phyloP scores from a whole-genome alignment of 768 basidiomycete genomes.

The Pulveroboletus ravenelii region DNA sequence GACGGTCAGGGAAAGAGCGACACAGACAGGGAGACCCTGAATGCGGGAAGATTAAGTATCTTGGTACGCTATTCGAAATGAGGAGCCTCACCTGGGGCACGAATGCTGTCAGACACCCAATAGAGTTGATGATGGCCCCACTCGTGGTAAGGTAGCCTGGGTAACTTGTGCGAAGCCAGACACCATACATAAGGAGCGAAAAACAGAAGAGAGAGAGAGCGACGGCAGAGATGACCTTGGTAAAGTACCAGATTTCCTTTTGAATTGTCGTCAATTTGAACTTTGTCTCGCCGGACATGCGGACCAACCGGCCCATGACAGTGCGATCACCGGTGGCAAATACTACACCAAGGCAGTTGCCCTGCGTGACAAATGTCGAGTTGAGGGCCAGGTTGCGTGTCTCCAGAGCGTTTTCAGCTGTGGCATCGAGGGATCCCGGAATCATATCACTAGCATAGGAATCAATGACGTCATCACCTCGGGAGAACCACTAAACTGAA shows the following conservation, averaged over 20 bases:
- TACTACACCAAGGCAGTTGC: conserved; percentile 38
- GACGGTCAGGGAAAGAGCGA: conserved; percentile 50
- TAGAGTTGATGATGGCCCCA: conserved; percentile 34
- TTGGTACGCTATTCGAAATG: background rate
- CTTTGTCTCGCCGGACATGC: conserved; percentile 45
- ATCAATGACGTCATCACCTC: background rate
- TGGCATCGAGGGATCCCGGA: conserved; percentile 42
- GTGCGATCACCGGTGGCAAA: conserved; percentile 43
- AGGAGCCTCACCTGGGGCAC: conserved; percentile 33
- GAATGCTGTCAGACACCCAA: conserved; percentile 38
- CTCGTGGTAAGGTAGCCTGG: conserved; percentile 35
- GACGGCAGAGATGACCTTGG: conserved; percentile 44
- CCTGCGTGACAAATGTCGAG: conserved; percentile 40
- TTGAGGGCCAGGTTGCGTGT: conserved; percentile 47
- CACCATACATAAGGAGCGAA: conserved; percentile 38
- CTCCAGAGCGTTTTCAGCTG: conserved; percentile 47
- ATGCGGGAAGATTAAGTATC: background rate
- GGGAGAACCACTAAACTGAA: background rate
- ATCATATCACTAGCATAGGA: conserved; percentile 34
- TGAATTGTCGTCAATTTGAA: conserved; percentile 46
- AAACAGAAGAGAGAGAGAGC: conserved; percentile 39
- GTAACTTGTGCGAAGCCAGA: conserved; percentile 37
- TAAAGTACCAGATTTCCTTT: conserved; percentile 47
- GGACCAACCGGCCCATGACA: conserved; percentile 51
- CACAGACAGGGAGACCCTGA: conserved; percentile 38